phyloP scores from a whole-genome alignment of 352 stramenopile genomes.

The Globisporangium barbulae region DNA sequence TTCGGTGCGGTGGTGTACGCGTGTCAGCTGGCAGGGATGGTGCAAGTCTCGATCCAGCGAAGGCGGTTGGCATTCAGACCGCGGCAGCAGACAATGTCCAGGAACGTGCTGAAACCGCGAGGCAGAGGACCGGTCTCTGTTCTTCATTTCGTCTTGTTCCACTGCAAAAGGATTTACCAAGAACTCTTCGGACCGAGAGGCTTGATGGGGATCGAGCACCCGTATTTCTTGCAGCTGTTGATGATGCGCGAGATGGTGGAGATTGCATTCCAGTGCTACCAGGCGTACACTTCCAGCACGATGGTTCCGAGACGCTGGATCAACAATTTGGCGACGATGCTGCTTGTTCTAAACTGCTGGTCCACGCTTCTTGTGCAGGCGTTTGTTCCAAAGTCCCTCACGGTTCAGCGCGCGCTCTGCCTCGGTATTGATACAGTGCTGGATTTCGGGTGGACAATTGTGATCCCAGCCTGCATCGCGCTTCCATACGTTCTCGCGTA shows the following conservation, averaged over 20 bases:
- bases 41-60: conserved; percentile 1
- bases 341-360: conserved; percentile 28
- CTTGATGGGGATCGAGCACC: conserved; percentile 14
- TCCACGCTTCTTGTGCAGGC: conserved; percentile 16
- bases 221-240: conserved; percentile 18
- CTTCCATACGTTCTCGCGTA: conserved; percentile 18
- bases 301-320: conserved; percentile 30
- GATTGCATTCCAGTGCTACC: conserved; percentile 27
- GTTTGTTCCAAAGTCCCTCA: conserved; percentile 17
- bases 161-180: background rate
- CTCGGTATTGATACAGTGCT: conserved; percentile 21
- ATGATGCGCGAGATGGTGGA: conserved; percentile 23
- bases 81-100: background rate
- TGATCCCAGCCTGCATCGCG: conserved; percentile 26
- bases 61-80: conserved; percentile 4
- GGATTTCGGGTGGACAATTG: conserved; percentile 28
- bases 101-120: background rate
- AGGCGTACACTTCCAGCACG: conserved; percentile 24
- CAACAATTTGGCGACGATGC: conserved; percentile 22
- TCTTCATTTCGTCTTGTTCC: background rate
- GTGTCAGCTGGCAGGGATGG: conserved; percentile 5
- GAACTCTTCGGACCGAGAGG: conserved; percentile 2
- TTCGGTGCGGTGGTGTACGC: background rate
- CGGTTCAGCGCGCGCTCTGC: conserved; percentile 23
- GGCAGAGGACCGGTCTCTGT: background rate